Conservation (phyloP, 371 early-diverging fungal species). For the Chytridium lagenaria region DNA sequence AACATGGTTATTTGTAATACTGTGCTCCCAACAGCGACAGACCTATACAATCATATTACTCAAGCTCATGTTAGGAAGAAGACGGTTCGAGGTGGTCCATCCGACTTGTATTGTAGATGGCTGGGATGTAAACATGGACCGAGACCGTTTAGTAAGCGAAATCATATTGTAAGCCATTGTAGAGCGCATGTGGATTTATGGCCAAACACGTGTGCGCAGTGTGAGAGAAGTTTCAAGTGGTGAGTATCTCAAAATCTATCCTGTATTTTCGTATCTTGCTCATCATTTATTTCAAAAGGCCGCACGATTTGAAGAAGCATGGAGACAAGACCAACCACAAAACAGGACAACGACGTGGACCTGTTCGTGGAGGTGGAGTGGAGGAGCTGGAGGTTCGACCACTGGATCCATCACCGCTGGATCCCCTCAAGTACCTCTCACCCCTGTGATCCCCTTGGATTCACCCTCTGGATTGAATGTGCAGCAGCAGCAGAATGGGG, state of each 20-base stretch:
- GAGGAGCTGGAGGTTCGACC: too few relatives aligned
- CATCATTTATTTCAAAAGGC: not conserved
- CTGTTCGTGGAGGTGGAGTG: not conserved
- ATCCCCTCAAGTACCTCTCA: too few relatives aligned
- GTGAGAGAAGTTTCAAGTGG: not conserved
- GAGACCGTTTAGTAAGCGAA: not conserved
- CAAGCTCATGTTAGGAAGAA: not conserved
- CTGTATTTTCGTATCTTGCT: not conserved
- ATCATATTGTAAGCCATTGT: constrained; percentile 3
- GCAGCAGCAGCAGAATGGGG: too few relatives aligned
- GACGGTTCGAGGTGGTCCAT: not conserved
- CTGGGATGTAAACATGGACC: constrained; percentile 4
- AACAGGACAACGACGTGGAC: not conserved
- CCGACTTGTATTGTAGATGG: constrained; percentile 5
- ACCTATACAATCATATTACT: not conserved
- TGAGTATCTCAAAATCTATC: too few relatives aligned
- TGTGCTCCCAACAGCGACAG: not conserved
- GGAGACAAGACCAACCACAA: not conserved
- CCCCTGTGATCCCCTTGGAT: too few relatives aligned
- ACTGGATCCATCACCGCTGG: too few relatives aligned
- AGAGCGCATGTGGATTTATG: constrained; percentile 6
- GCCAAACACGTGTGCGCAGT: not conserved
- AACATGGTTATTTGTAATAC: not conserved
- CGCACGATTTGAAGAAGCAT: constrained; percentile 8
- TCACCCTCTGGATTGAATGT: too few relatives aligned